Evolutionary conservation across 2,329 filamentous ascomycete species (phyloP).

Genomic region (Fusarium continuum): DNA sequence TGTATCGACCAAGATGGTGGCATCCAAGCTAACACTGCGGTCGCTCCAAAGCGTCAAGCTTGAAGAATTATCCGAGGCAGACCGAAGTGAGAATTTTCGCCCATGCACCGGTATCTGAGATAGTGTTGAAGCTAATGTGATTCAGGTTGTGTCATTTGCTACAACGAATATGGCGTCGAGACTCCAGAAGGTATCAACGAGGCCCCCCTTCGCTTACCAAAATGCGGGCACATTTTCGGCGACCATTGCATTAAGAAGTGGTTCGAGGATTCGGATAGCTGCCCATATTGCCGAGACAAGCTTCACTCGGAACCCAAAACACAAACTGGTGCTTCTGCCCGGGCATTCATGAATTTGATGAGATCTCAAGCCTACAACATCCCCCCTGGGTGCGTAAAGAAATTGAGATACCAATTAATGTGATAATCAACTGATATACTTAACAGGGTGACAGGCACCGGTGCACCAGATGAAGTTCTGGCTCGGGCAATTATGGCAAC

Average conservation of each 20-base stretch:
- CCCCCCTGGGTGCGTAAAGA: constrained; percentile 36
- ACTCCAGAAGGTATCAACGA: constrained; percentile 68
- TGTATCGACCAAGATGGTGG: constrained; percentile 55
- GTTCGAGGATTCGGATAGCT: constrained; percentile 69
- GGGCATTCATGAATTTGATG: constrained; percentile 47
- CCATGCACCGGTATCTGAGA: background rate
- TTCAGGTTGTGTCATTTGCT: constrained; percentile 70
- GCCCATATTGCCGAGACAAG: constrained; percentile 71
- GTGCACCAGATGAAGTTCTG: constrained; percentile 34
- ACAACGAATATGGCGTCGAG: constrained; percentile 66
- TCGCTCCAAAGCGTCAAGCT: constrained; percentile 59
- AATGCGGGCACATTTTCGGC: constrained; percentile 72
- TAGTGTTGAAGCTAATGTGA: constrained; percentile 13
- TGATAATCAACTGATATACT: constrained; percentile 14
- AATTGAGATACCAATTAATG: background rate
- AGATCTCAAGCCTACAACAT: constrained; percentile 39
- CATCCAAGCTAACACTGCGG: constrained; percentile 57
- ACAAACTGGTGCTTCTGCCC: constrained; percentile 23
- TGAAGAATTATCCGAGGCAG: constrained; percentile 55
- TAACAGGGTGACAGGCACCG: constrained; percentile 10
- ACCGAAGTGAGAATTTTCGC: constrained; percentile 55
- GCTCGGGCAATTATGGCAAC: constrained; percentile 24
- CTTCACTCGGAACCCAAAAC: constrained; percentile 60
- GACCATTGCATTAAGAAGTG: constrained; percentile 72
- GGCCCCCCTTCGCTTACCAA: constrained; percentile 65